Base-by-base conservation (phyloP, 2,329 filamentous ascomycete species). In the Sarocladiaceae sp. region DNA sequence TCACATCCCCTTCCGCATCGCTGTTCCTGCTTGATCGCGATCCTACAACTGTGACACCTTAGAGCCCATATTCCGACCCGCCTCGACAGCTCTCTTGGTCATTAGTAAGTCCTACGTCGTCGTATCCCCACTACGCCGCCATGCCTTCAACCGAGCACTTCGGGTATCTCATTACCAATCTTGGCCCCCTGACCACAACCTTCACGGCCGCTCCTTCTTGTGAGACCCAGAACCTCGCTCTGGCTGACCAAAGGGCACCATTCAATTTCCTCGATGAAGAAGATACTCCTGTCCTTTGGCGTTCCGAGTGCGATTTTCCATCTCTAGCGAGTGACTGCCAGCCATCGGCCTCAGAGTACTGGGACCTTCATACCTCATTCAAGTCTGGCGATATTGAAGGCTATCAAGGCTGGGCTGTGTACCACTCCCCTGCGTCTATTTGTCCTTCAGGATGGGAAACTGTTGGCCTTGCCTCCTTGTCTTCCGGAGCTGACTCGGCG, bases 141-240 rank as follows among this genome's bases (percentile, higher is more conserved):
- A 66, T 66, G 63, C 61, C 63, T 2, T 55, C 59, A 7, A 65
- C 60, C 7, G 44, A 58, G 22, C 56, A 53, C 36, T 60, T 59
- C 31, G 59, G 58, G 1, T 48, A 51, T 2, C 49, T 55, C 15
- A 50, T 65, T 51, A 60, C 58, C 51, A 67, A 67, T 49, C 20
- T 66, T 20, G 62, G 65, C 5, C 64, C 62, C 3, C 51, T 67
- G 12, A 66, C 63, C 25, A 63, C 64, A 2, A 61, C 57, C n/a
- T 66, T 60, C 50, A 62, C 62, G 1, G 55, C 60, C 12, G 60
- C 62, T 0, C 35, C 58, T 0, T 55, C 59, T 13, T 67, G 64
- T 46, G 52, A 46, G 18, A 58, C 59, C 3, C 44, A 48, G n/a
- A 15, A 48, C 22, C 12, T 48, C 18, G 44, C 40, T n/a, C 10